phyloP scores from a whole-genome alignment of 768 basidiomycete genomes.

The Mycena maculata region DNA sequence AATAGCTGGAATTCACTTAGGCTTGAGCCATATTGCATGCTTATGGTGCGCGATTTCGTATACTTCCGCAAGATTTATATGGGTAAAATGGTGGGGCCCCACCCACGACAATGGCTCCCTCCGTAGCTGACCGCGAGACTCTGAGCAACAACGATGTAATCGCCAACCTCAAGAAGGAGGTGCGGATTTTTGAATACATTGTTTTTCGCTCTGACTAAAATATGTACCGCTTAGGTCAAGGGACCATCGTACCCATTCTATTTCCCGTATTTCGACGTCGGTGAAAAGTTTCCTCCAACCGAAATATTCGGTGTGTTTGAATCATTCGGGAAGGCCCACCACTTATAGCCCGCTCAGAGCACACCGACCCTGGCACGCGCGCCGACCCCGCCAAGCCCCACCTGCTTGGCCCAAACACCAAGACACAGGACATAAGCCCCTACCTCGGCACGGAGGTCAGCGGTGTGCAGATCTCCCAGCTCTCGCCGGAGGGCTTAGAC shows the following conservation, averaged over 20 bases:
- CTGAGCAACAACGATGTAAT: conserved; percentile 19
- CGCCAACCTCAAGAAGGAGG: conserved; percentile 27
- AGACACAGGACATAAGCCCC: conserved; percentile 55
- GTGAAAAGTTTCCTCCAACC: conserved; percentile 63
- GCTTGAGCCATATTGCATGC: conserved; percentile 25
- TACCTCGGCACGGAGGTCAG: conserved; percentile 64
- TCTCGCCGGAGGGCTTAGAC: conserved; percentile 62
- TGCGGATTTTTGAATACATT: conserved; percentile 16
- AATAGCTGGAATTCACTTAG: not conserved
- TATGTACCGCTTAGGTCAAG: conserved; percentile 20
- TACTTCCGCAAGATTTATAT: not conserved
- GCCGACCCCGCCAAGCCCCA: conserved; percentile 65
- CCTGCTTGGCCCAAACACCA: conserved; percentile 55
- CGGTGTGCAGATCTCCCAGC: conserved; percentile 65
- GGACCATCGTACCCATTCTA: conserved; percentile 63
- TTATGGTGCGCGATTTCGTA: conserved; percentile 26
- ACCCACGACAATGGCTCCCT: conserved; percentile 43
- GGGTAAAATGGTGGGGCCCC: no score
- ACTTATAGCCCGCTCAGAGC: conserved; percentile 10
- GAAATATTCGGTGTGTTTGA: conserved; percentile 55
- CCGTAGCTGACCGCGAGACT: conserved; percentile 41
- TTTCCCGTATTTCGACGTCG: conserved; percentile 56
- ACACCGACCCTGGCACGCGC: conserved; percentile 56
- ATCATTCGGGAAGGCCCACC: not conserved
- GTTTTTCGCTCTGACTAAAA: not conserved